These are phyloP conservation scores for Russula olivacea DNA, from an alignment of 768 basidiomycete species.

Conservation along the genomic window DNA sequence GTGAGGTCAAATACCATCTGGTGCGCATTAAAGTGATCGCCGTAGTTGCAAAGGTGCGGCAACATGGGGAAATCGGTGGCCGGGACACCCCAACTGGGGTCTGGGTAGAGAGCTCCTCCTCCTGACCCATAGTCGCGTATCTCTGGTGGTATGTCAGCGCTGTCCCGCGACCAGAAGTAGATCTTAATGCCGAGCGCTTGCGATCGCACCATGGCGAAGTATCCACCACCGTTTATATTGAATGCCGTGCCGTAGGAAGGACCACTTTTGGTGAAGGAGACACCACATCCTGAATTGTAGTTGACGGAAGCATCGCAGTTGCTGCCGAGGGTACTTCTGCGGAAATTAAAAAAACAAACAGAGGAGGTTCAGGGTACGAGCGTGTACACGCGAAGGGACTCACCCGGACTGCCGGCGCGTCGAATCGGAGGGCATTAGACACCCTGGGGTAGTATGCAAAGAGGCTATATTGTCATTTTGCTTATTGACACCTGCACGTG, in stretches of 20 bases:
- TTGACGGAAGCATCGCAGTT: conserved; percentile 47
- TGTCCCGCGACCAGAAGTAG: conserved; percentile 55
- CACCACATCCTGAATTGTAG: conserved; percentile 60
- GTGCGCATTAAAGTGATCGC: conserved; percentile 47
- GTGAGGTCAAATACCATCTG: conserved; percentile 53
- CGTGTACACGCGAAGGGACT: conserved; percentile 15
- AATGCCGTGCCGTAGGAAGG: conserved; percentile 44
- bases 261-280: conserved; percentile 35
- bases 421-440: conserved; percentile 36
- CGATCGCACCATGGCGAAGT: conserved; percentile 47
- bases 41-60: conserved; percentile 43
- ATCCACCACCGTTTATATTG: conserved; percentile 53
- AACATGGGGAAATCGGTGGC: conserved; percentile 45
- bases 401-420: conserved; percentile 42
- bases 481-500: conserved; percentile 44
- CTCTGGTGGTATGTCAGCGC: conserved; percentile 37
- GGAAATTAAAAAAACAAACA: neutral
- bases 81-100: conserved; percentile 40
- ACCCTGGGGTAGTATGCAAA: conserved; percentile 45
- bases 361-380: neutral
- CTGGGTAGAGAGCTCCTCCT: conserved; percentile 10
- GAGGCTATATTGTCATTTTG: conserved; percentile 43
- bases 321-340: conserved; percentile 37
- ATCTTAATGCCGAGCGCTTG: conserved; percentile 42
- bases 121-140: conserved; percentile 28